Conservation (phyloP, 352 stramenopile genomes). For the Phytophthora pseudosyringae region DNA sequence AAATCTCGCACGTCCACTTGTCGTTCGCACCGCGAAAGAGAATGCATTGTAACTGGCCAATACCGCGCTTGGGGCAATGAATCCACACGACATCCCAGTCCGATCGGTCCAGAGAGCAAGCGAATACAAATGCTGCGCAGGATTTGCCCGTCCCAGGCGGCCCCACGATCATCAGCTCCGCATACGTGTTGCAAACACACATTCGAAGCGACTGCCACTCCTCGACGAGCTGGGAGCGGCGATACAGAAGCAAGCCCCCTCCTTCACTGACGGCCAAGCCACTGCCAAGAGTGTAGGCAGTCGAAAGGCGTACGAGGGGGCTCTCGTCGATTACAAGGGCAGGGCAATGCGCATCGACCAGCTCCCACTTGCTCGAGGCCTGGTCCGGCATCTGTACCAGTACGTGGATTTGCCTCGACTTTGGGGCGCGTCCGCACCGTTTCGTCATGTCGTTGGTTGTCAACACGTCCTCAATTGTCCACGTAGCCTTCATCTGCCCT, state of each 20-base stretch:
- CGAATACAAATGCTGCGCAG: slow-evolving; percentile 23
- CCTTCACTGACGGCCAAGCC: background rate
- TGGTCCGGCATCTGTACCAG: too few species aligned
- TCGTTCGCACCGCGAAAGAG: slow-evolving; percentile 5
- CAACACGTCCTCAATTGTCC: too few species aligned
- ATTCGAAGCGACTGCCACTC: background rate
- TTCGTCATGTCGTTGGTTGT: too few species aligned
- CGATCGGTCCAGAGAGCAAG: slow-evolving; percentile 15
- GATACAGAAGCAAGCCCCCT: background rate
- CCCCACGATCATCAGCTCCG: background rate
- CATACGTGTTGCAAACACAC: background rate
- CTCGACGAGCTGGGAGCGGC: background rate
- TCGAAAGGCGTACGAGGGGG: background rate
- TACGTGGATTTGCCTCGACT: too few species aligned
- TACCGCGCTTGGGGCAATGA: background rate
- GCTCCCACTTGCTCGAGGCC: too few species aligned
- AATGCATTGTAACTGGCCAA: slow-evolving; percentile 3
- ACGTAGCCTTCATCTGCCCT: too few species aligned
- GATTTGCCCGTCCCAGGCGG: background rate
- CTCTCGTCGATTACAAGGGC: background rate
- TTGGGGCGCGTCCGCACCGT: too few species aligned
- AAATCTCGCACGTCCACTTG: background rate
- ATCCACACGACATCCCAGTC: slow-evolving; percentile 17
- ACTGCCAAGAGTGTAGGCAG: slow-evolving; percentile 1
- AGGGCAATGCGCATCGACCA: too few species aligned